These are phyloP conservation scores for Gossypium herbaceum DNA, from an alignment of 345 rosid genomes.

Conservation along the genomic window DNA sequence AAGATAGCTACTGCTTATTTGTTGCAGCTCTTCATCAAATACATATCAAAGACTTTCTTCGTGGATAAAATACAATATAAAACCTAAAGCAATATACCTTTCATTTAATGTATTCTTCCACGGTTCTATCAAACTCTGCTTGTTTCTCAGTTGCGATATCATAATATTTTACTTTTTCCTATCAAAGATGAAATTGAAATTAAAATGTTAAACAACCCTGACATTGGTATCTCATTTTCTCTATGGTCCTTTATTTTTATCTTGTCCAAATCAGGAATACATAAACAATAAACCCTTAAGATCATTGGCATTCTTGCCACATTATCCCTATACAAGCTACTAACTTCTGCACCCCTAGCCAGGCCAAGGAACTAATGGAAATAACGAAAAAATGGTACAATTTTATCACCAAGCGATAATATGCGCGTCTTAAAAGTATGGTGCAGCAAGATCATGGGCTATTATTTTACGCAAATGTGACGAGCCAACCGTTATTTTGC, in stretches of 20 bases:
- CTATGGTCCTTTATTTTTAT: not conserved
- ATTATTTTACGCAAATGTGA: not conserved
- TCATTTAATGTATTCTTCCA: slow-evolving; percentile 60
- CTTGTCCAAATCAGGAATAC: not conserved
- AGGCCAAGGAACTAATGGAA: not conserved
- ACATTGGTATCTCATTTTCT: not conserved
- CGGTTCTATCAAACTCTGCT: slow-evolving; percentile 74
- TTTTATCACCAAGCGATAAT: not conserved
- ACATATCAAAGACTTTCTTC: not conserved
- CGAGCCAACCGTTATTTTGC: not conserved
- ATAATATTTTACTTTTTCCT: slow-evolving; percentile 78
- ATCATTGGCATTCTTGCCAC: not conserved
- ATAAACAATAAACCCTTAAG: not conserved
- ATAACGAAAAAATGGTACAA: not conserved
- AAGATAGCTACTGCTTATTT: slow-evolving; percentile 12
- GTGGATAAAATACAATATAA: not conserved
- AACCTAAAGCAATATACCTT: slow-evolving; percentile 36
- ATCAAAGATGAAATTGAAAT: slow-evolving; percentile 13
- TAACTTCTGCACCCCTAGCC: not conserved
- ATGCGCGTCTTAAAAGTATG: not conserved
- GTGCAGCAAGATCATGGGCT: not conserved
- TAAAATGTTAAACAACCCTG: slow-evolving; percentile 11
- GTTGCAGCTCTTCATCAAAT: slow-evolving; percentile 12
- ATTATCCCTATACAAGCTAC: not conserved
- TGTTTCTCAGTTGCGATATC: slow-evolving; percentile 80